Conservation (phyloP, 2,329 filamentous ascomycete species). For the Elsinoe fawcettii region DNA sequence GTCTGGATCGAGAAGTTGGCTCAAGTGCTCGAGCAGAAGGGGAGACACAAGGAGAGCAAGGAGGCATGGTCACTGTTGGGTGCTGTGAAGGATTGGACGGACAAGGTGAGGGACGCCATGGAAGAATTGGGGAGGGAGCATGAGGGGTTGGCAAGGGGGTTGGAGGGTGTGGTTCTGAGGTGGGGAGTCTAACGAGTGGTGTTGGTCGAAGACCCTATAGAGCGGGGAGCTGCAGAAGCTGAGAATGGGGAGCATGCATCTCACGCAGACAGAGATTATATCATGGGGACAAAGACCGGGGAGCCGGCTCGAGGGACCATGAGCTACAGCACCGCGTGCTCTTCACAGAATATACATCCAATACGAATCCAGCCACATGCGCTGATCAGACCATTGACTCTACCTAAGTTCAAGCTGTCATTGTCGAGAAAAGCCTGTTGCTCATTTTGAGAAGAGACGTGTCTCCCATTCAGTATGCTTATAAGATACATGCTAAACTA, state of each 20-base stretch:
- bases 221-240: too few relatives aligned
- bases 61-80: neutral
- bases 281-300: too few relatives aligned
- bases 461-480: neutral
- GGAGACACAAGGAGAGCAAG: neutral
- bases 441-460: neutral
- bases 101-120: neutral
- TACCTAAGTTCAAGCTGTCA: neutral
- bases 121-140: constrained; percentile 9
- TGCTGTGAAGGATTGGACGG: neutral
- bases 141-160: neutral
- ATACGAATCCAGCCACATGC: too few relatives aligned
- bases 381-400: too few relatives aligned
- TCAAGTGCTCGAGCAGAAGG: neutral
- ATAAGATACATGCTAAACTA: neutral
- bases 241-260: too few relatives aligned
- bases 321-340: too few relatives aligned
- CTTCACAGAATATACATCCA: too few relatives aligned
- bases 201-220: too few relatives aligned
- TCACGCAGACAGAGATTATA: too few relatives aligned
- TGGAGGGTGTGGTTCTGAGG: constrained; percentile 6
- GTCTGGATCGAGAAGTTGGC: constrained; percentile 9
- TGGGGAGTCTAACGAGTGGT: constrained; percentile 6
- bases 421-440: too few relatives aligned
- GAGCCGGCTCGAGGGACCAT: too few relatives aligned